Evolutionary conservation across 2,329 filamentous ascomycete genomes (phyloP).

Genomic region (Monosporascus sp.): DNA sequence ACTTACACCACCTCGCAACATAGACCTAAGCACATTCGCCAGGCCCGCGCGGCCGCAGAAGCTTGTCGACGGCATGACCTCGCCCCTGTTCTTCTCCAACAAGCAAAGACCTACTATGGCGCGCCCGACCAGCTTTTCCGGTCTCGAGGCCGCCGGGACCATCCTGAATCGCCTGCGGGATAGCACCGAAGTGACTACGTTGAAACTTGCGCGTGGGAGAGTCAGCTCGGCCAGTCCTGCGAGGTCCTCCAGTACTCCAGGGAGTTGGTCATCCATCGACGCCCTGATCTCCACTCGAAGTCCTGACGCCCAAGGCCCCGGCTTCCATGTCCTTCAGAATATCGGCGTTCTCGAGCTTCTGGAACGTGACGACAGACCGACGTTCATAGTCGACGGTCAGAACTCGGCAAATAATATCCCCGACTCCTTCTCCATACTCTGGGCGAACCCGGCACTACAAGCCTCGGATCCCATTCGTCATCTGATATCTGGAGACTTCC

Average conservation of each 20-base stretch:
- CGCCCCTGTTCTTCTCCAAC: slow-evolving; percentile 49
- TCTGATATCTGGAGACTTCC: slow-evolving; percentile 45
- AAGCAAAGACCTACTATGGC: slow-evolving; percentile 31
- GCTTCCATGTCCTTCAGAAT: slow-evolving; percentile 53
- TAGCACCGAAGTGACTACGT: slow-evolving; percentile 46
- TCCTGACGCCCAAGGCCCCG: slow-evolving; percentile 45
- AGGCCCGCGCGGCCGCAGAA: slow-evolving; percentile 21
- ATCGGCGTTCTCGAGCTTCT: slow-evolving; percentile 68
- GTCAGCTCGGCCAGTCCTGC: slow-evolving; percentile 43
- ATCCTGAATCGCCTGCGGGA: slow-evolving; percentile 45
- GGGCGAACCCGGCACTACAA: slow-evolving; percentile 63
- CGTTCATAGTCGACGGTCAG: slow-evolving; percentile 66
- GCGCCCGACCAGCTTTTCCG: slow-evolving; percentile 33
- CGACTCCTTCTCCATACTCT: slow-evolving; percentile 56
- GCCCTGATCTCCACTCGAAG: slow-evolving; percentile 45
- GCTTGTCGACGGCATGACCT: slow-evolving; percentile 35
- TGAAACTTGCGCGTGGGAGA: slow-evolving; percentile 50
- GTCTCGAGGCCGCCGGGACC: slow-evolving; percentile 37
- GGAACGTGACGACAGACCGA: slow-evolving; percentile 71
- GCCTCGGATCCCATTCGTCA: slow-evolving; percentile 50
- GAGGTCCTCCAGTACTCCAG: slow-evolving; percentile 45
- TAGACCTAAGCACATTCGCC: slow-evolving; percentile 35
- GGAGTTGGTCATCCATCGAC: slow-evolving; percentile 49
- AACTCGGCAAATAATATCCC: slow-evolving; percentile 50
- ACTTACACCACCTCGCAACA: slow-evolving; percentile 38